Conservation (phyloP, 768 basidiomycete genomes). For the Rhodotorula babjevae region DNA sequence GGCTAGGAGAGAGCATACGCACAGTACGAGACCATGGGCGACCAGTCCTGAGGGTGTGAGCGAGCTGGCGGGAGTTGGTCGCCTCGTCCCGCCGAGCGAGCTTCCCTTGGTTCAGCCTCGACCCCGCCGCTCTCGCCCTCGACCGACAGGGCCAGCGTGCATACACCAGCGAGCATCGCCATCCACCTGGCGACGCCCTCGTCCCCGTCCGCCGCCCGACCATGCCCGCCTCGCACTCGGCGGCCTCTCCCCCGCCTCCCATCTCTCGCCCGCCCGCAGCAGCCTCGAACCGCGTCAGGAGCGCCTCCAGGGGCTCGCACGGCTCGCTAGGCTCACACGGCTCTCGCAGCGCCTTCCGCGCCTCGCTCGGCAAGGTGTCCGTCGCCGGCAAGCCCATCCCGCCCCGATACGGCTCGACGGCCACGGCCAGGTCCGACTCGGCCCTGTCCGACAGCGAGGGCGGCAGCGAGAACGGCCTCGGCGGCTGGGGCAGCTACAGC, state of each 20-base stretch:
- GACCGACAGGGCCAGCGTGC: neutral
- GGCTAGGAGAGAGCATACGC: neutral
- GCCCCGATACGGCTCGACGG: neutral
- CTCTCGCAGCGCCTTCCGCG: slow-evolving; percentile 1
- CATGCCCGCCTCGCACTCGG: neutral
- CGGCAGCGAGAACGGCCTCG: slow-evolving; percentile 2
- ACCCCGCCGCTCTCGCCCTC: neutral
- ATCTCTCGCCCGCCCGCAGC: neutral
- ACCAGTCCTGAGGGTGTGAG: neutral
- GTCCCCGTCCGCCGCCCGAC: neutral
- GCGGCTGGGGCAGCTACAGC: slow-evolving; percentile 29
- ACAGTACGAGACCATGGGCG: slow-evolving; percentile 37
- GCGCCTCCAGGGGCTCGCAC: slow-evolving; percentile 1
- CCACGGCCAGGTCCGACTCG: neutral
- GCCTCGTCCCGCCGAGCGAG: no score
- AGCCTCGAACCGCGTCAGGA: neutral
- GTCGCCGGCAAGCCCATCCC: slow-evolving; percentile 29
- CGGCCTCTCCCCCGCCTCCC: neutral
- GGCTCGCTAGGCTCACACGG: neutral
- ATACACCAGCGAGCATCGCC: no score
- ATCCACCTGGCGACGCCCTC: no score
- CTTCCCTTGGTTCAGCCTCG: no score
- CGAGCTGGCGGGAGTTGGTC: no score
- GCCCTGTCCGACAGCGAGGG: slow-evolving; percentile 13
- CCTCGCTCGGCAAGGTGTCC: neutral